Evolutionary conservation across 1,284 basidiomycete genomes (phyloP), one percentile per base, ranked within the genome.

Genomic region (Acaromyces ingoldii): DNA sequence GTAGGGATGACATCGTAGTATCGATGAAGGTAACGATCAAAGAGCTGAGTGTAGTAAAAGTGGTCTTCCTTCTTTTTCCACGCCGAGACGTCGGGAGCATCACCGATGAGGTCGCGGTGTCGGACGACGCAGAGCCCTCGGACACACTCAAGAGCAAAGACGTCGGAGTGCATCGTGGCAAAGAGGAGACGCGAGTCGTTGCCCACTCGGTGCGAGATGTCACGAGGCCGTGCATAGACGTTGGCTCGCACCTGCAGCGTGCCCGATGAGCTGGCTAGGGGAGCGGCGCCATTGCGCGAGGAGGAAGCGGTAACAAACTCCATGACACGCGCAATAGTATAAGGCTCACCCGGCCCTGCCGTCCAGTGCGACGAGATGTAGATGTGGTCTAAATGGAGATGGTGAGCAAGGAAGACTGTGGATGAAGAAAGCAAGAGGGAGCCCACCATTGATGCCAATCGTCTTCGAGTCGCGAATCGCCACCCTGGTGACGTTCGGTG

Each of bases 1-100:
- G 89, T 85, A 50, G 88, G 85, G 54, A 98, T 85, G 63, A 97
- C 87, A 76, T 98, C 95, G 78, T 93, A 96, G 78, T 95, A 93
- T 76, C 91, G 89, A 79, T 95, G 92, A 77, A 96, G 89, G 78
- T 96, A 97, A 40, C 92, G 89, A 78, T 98, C 93, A 76, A 91
- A 96, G 53, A 93, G 82, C 65, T 88, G 85, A 65, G 85, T 85
- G 79, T 91, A 96, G 81, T 91, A 95, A 79, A 96, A 96, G 66
- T 89, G 85, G 77, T 96, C 91, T 11, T 91, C 89, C 44, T 85
- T 83, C 77, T 88, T 89, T 80, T 92, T 95, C 91, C 91, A 96
- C n/a, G 87, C 86, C 67, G 86, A 82, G 48, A 96, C 79, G 78
- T 95, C 89, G 45, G 88, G 72, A 4, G 70, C 60, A 30, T 68